These are phyloP conservation scores for Euphorbia peplus DNA, from an alignment of 345 rosid species.

Conservation along the genomic window DNA sequence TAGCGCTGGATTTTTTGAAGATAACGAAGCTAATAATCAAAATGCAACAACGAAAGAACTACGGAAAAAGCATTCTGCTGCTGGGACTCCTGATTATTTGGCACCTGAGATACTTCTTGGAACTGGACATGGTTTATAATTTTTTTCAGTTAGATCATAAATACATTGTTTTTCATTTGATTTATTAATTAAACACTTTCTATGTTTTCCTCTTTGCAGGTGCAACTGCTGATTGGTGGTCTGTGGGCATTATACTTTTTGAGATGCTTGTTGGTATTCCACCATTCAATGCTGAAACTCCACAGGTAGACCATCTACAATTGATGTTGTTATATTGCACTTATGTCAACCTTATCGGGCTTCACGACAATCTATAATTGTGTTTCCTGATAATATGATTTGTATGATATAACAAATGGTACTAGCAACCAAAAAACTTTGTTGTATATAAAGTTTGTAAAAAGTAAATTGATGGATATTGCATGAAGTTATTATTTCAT, in stretches of 20 bases:
- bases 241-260: conserved; percentile 87
- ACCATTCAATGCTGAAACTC: conserved; percentile 89
- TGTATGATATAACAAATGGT: no score
- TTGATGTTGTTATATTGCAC: no score
- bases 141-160: conserved; percentile 6
- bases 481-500: background rate
- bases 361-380: no score
- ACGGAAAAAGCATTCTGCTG: conserved; percentile 70
- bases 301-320: conserved; percentile 53
- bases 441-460: background rate
- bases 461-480: background rate
- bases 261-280: conserved; percentile 92
- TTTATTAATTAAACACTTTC: conserved; percentile 15
- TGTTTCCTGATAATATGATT: no score
- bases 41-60: conserved; percentile 47
- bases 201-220: conserved; percentile 42
- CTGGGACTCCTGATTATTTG: conserved; percentile 96
- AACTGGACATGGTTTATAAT: conserved; percentile 81
- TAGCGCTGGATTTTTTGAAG: conserved; percentile 47
- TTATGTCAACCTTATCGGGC: no score
- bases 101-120: conserved; percentile 99
- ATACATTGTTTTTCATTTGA: background rate
- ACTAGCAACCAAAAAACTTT: no score
- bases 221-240: conserved; percentile 99
- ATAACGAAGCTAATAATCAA: conserved; percentile 48